Conservation (phyloP, 345 rosid genomes). For the Boechera retrofracta region DNA sequence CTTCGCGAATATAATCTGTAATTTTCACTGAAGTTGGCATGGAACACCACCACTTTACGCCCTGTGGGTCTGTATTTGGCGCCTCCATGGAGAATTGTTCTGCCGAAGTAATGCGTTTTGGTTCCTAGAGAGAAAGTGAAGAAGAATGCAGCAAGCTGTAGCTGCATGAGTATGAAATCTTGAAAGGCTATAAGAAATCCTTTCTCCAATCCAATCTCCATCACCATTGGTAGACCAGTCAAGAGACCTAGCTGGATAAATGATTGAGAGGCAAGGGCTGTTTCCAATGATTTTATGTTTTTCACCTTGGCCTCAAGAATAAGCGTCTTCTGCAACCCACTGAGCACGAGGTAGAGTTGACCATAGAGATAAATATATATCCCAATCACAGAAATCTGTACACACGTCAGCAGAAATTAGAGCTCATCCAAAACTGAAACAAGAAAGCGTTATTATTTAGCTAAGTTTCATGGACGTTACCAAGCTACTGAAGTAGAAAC, state of each 20-base stretch:
- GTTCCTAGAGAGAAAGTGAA: conserved; percentile 98
- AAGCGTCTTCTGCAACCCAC: conserved; percentile 84
- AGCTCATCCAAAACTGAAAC: conserved; percentile 19
- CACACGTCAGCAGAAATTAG: conserved; percentile 16
- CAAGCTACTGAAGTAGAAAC: conserved; percentile 92
- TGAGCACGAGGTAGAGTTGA: conserved; percentile 91
- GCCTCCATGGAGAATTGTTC: conserved; percentile 90
- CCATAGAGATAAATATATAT: conserved; percentile 91
- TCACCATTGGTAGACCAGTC: conserved; percentile 97
- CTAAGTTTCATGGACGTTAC: conserved; percentile 48
- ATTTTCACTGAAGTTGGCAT: conserved; percentile 89
- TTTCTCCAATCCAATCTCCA: conserved; percentile 97
- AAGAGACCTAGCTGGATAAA: conserved; percentile 96
- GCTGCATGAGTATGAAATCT: conserved; percentile 96
- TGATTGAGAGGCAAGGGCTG: conserved; percentile 97
- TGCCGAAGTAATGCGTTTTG: conserved; percentile 86
- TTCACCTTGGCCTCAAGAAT: conserved; percentile 72
- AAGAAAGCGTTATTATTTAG: not conserved
- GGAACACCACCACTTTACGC: conserved; percentile 93
- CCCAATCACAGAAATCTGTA: conserved; percentile 83
- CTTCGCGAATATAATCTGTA: conserved; percentile 92
- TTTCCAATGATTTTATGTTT: conserved; percentile 82
- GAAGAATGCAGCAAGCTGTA: conserved; percentile 93
- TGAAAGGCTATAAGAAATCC: conserved; percentile 89
- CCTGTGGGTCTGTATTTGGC: conserved; percentile 95